Evolutionary conservation across 164 flowering plant species (phyloP), one percentile per base, ranked within the genome.

Genomic region (Euptelea pleiosperma): DNA sequence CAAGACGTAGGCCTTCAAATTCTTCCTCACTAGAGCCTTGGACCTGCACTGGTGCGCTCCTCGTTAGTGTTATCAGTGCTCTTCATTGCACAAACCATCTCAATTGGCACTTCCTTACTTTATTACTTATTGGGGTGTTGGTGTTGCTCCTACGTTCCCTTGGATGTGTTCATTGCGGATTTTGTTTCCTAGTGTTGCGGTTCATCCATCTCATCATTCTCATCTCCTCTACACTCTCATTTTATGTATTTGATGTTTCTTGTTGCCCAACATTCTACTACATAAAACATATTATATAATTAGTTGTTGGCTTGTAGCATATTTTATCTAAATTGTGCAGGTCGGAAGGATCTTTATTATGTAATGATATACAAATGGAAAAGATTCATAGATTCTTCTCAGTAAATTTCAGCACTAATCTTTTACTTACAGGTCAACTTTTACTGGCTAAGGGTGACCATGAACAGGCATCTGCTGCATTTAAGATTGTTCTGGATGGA

Each of bases 391-490:
- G 26, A 11, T n/a, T 34, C 29, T 0, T 12, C 25, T 11, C 6
- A 24, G 16, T 29, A 41, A 61, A 14, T 45, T n/a, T n/a, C 9
- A 35, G 10, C 14, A 15, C 6, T 33, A 8, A 2, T 21, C 51
- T 59, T 6, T 48, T 65, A 53, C 8, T 64, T 64, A 52, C 79
- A 93, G 99, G 99, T 63, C 97, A 91, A 73, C 91, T 94, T 69
- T 79, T 91, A 76, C 77, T 94, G 64, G 95, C 95, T 8, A 94
- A 85, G 75, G 97, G 97, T 73, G 99, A 94, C 29, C 52, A 80
- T 4, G 99, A 94, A 9, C 96, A 91, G 66, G 99, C 99, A 62
- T 87, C 73, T 77, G 67, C 75, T 73, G 85, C 91, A 57, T 91
- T 94, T 67, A 91, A 82, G 77, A 93, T 93, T 69, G 96, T 87